Conservation (phyloP, 345 rosid species). For the Lumnitzera littorea region DNA sequence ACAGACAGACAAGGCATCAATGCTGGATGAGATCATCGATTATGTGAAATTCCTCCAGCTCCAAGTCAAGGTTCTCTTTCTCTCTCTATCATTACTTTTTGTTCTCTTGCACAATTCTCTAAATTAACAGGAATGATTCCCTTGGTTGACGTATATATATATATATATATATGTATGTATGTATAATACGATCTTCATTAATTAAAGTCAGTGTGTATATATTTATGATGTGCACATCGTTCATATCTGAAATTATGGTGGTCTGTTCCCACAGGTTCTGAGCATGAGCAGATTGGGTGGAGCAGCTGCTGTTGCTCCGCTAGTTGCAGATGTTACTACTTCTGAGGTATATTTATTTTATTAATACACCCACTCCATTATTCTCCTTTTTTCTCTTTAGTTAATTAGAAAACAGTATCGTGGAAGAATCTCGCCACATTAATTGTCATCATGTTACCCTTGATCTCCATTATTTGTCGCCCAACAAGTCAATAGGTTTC, state of each 20-base stretch:
- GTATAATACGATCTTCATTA: too few species aligned
- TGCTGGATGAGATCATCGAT: constrained; percentile 98
- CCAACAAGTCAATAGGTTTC: too few species aligned
- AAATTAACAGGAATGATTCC: constrained; percentile 17
- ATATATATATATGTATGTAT: too few species aligned
- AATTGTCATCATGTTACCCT: too few species aligned
- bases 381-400: not conserved
- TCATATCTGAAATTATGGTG: not conserved
- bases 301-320: constrained; percentile 79
- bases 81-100: not conserved
- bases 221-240: too few species aligned
- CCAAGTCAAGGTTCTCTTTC: constrained; percentile 81
- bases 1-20: constrained; percentile 99
- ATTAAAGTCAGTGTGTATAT: too few species aligned
- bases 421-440: too few species aligned
- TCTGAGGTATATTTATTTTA: constrained; percentile 41
- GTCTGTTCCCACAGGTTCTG: constrained; percentile 53
- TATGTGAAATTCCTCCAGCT: constrained; percentile 98
- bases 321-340: constrained; percentile 66
- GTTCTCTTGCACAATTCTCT: not conserved
- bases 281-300: constrained; percentile 96
- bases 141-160: too few species aligned
- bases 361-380: not conserved
- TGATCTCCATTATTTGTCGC: too few species aligned
- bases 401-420: too few species aligned